phyloP scores from a whole-genome alignment of 1,139 yeast species.

The Candida pseudocylindracea region DNA sequence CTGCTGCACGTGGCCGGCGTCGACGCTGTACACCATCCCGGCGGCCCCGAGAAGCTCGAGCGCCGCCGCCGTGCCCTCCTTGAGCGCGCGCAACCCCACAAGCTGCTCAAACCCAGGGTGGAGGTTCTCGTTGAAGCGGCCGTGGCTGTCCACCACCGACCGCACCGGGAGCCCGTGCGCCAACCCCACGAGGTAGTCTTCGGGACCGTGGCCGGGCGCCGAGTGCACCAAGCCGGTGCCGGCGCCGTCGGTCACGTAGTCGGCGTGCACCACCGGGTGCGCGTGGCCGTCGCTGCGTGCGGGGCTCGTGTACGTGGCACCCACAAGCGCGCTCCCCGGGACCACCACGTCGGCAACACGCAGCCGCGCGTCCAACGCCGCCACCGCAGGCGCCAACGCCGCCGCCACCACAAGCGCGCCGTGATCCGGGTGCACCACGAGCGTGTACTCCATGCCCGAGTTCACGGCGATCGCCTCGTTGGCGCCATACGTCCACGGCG shows the following conservation, averaged over 20 bases:
- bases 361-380: constrained; percentile 4
- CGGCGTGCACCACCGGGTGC: constrained; percentile 53
- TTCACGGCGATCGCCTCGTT: constrained; percentile 70
- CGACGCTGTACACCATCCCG: constrained; percentile 23
- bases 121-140: constrained; percentile 30
- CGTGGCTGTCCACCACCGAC: constrained; percentile 65
- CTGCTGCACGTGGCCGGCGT: constrained; percentile 44
- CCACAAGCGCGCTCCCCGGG: constrained; percentile 24
- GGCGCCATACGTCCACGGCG: constrained; percentile 93
- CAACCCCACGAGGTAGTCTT: constrained; percentile 62
- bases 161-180: constrained; percentile 30
- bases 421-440: constrained; percentile 16
- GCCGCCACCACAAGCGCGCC: constrained; percentile 23
- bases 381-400: constrained; percentile 14
- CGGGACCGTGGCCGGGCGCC: constrained; percentile 96
- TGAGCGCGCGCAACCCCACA: constrained; percentile 2
- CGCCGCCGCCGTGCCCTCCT: constrained; percentile 18
- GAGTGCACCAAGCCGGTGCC: constrained; percentile 96
- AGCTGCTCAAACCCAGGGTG: constrained; percentile 11
- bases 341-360: constrained; percentile 2
- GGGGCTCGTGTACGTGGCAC: constrained; percentile 31
- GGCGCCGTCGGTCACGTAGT: constrained; percentile 56
- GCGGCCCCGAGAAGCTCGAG: constrained; percentile 16
- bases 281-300: constrained; percentile 13
- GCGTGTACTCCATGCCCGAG: constrained; percentile 30